Evolutionary conservation across 805 yeast genomes (phyloP).

Genomic region (Yarrowia sp.): DNA sequence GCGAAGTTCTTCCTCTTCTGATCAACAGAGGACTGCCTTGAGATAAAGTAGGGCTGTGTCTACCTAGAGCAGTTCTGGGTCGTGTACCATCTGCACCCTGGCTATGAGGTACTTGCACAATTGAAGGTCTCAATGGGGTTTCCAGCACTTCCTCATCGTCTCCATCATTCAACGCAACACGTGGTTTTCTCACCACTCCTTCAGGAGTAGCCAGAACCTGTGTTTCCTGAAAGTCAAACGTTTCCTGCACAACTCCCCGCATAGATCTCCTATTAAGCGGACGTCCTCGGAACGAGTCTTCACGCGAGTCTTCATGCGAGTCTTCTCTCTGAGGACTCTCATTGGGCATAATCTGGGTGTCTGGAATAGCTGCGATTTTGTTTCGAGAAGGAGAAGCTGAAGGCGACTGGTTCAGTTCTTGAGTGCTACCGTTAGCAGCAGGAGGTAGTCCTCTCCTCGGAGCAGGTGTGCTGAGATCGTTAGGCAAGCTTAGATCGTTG

Average conservation of each 20-base stretch:
- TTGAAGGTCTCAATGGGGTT: background rate
- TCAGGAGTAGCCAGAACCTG: conserved; percentile 17
- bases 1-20: background rate
- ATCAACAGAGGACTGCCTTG: conserved; percentile 14
- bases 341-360: background rate
- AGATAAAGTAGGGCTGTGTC: background rate
- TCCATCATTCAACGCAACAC: background rate
- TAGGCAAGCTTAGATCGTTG: background rate
- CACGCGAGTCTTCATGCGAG: background rate
- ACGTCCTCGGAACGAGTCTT: background rate
- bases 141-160: conserved; percentile 5
- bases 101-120: conserved; percentile 9
- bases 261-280: background rate
- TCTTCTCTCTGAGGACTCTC: background rate
- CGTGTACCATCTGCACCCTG: background rate
- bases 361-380: background rate
- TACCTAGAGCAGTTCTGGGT: background rate
- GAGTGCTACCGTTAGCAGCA: background rate
- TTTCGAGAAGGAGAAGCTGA: background rate
- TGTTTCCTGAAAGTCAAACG: background rate
- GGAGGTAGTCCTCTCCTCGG: background rate
- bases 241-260: background rate
- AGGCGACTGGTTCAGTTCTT: conserved; percentile 1
- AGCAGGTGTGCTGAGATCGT: background rate
- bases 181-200: background rate